phyloP scores from a whole-genome alignment of 352 stramenopile species.

The Globisporangium spiculum region DNA sequence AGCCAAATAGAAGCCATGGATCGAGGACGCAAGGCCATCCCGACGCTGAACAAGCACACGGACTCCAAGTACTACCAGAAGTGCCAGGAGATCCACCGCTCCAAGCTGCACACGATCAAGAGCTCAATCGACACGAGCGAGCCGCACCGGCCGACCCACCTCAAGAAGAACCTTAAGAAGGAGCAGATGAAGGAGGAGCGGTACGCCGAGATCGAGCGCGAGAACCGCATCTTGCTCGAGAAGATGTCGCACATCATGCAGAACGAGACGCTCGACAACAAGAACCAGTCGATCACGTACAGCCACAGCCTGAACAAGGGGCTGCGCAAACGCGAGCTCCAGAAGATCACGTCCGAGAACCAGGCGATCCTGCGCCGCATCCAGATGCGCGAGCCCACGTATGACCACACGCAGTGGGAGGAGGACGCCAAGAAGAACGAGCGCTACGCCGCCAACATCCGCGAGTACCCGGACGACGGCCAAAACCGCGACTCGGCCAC shows the following conservation, averaged over 20 bases:
- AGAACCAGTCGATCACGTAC: conserved; percentile 75
- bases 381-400: conserved; percentile 87
- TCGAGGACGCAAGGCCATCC: conserved; percentile 80
- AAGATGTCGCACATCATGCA: conserved; percentile 98
- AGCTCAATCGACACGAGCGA: conserved; percentile 94
- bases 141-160: conserved; percentile 88
- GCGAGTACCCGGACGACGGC: conserved; percentile 62
- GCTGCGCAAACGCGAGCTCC: conserved; percentile 74
- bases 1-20: conserved; percentile 42
- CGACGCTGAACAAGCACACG: conserved; percentile 87
- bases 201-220: conserved; percentile 93
- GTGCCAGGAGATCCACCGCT: conserved; percentile 79
- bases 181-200: conserved; percentile 96
- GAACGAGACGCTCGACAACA: conserved; percentile 83
- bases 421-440: conserved; percentile 85
- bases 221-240: conserved; percentile 96
- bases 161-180: conserved; percentile 96
- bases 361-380: conserved; percentile 88
- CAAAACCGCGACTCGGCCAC: conserved; percentile 37
- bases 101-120: conserved; percentile 88
- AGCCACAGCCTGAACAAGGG: conserved; percentile 85
- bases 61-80: conserved; percentile 86
- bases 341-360: conserved; percentile 87
- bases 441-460: conserved; percentile 86
- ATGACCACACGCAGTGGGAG: conserved; percentile 89